These are phyloP conservation scores for Myxozyma kluyveri DNA, from an alignment of 805 yeast genomes.

Conservation along the genomic window DNA sequence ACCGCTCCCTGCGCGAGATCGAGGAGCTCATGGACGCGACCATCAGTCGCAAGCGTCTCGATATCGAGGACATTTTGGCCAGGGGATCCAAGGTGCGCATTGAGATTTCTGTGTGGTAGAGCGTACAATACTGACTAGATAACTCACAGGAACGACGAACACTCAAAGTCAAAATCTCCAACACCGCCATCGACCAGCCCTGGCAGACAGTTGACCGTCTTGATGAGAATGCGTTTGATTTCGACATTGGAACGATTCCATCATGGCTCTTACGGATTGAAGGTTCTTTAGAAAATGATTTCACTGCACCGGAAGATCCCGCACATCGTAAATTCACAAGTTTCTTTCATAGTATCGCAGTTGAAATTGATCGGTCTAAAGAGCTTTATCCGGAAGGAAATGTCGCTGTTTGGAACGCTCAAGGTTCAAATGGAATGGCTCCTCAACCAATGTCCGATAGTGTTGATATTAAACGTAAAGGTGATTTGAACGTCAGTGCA, in stretches of 20 bases:
- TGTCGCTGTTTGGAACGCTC: slow-evolving; percentile 89
- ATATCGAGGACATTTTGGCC: slow-evolving; percentile 66
- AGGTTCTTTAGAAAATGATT: slow-evolving; percentile 65
- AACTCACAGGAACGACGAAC: slow-evolving; percentile 41
- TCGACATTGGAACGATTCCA: slow-evolving; percentile 37
- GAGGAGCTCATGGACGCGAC: slow-evolving; percentile 79
- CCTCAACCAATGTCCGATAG: slow-evolving; percentile 56
- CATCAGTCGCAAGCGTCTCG: slow-evolving; percentile 78
- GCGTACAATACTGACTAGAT: slow-evolving; percentile 42
- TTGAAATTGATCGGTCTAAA: slow-evolving; percentile 54
- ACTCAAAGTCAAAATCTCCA: slow-evolving; percentile 77
- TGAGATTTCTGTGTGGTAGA: slow-evolving; percentile 17
- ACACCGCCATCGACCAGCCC: slow-evolving; percentile 79
- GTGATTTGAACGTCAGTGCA: slow-evolving; percentile 61
- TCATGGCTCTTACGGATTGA: slow-evolving; percentile 86
- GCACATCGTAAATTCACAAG: slow-evolving; percentile 68
- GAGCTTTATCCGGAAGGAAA: slow-evolving; percentile 40
- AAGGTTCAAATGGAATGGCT: slow-evolving; percentile 38
- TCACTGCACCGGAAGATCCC: slow-evolving; percentile 47
- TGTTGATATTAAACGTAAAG: slow-evolving; percentile 78
- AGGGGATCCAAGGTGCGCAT: slow-evolving; percentile 37
- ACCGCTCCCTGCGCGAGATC: slow-evolving; percentile 70
- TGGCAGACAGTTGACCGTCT: slow-evolving; percentile 58
- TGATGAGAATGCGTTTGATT: slow-evolving; percentile 36
- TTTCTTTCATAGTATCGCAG: slow-evolving; percentile 77